Evolutionary conservation across 345 rosid genomes (phyloP), one percentile per base, ranked within the genome.

Genomic region (Anacardium occidentale): DNA sequence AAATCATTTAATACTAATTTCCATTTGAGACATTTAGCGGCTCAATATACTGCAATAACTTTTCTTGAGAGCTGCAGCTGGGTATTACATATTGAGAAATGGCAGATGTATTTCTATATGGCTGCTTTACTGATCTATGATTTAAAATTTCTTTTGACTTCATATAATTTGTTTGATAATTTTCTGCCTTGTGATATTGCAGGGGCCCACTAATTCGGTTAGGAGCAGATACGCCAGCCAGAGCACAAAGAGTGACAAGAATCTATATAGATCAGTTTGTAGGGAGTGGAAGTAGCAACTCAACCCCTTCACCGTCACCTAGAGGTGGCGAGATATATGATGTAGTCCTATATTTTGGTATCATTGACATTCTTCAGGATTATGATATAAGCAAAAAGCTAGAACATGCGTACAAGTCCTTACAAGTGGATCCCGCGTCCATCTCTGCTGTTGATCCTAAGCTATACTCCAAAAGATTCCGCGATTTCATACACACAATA

Each of bases 371-470:
- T 76, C 78, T 87, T 51, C 91, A 87, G 75, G 89, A 87, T 76
- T 87, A 87, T 44, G 91, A 87, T 69, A 87, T 87, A n/a, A 83
- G 84, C 54, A 87, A 87, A 81, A 87, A 83, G 75, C 75, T 87
- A 62, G 91, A 87, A 80, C 91, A 85, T 56, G 91, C 86, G 10
- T 87, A 87, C 85, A 87, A 87, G 69, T 87, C 91, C 66, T 80
- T 85, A 29, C 91, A 87, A 50, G 86, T 73, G 26, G 86, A 87
- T 73, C 86, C 91, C 25, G 10, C 81, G 34, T 87, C 89, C n/a
- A 87, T 87, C 73, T 87, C 91, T 58, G 89, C 91, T 5, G 91
- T 87, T 24, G 91, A 87, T 76, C 91, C 91, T 42, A 87, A 87
- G 76, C 89, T 82, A 32, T 87, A 87, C 76, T 85, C 91, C 0